A percentile compares a stretch with the other conserved stretches of the same genome.
These are phyloP conservation scores for Meira nashicola DNA, from an alignment of 1,284 basidiomycete species.

Conservation along the genomic window DNA sequence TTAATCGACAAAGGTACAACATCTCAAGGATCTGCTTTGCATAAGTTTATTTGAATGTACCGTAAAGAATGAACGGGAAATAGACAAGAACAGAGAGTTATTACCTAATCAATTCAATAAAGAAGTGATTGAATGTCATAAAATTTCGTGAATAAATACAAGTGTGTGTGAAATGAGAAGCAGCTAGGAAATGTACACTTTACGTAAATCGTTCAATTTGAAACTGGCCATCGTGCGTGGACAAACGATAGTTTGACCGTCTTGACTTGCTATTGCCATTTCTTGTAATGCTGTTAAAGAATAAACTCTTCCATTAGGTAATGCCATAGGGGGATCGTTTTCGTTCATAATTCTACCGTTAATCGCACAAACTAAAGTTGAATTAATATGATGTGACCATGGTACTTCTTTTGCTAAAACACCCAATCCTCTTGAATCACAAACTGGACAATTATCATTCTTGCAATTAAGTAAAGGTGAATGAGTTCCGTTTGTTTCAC, in stretches of 20 bases:
- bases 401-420: constrained; percentile 77
- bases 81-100: no score
- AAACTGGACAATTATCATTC: constrained; percentile 16
- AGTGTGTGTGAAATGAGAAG: neutral
- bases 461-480: neutral
- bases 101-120: no score
- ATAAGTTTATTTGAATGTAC: no score
- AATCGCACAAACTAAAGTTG: constrained; percentile 85
- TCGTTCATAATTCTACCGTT: constrained; percentile 90
- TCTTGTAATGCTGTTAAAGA: constrained; percentile 79
- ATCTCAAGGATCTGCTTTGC: no score
- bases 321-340: constrained; percentile 83
- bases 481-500: neutral
- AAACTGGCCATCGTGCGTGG: constrained; percentile 69
- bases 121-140: no score
- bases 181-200: constrained; percentile 54
- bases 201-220: constrained; percentile 66
- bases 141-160: no score
- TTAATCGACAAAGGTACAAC: no score
- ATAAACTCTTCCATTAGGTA: constrained; percentile 88
- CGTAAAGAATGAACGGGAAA: no score
- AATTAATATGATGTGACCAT: constrained; percentile 87
- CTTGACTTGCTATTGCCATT: constrained; percentile 69
- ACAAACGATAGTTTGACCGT: constrained; percentile 65
- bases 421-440: constrained; percentile 60